phyloP scores from a whole-genome alignment of 331 rosid species.

The Erythrophleum ivorense region DNA sequence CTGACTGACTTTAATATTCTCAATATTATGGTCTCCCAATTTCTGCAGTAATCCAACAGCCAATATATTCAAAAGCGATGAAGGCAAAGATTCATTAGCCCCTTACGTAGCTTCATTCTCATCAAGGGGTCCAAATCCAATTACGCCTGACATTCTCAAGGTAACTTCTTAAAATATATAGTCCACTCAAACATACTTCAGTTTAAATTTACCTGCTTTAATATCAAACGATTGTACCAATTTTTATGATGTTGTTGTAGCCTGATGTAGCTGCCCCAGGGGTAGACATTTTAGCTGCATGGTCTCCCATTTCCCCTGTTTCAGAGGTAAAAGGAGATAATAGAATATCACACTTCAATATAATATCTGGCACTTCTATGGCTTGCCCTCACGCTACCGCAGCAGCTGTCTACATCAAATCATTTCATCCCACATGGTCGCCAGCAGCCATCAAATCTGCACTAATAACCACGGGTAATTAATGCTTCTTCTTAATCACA shows the following conservation, averaged over 20 bases:
- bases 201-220: background rate
- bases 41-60: slow-evolving; percentile 34
- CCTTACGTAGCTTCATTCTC: slow-evolving; percentile 38
- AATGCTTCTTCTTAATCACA: too few species aligned
- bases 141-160: slow-evolving; percentile 45
- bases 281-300: slow-evolving; percentile 43
- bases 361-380: slow-evolving; percentile 35
- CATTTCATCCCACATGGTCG: slow-evolving; percentile 28
- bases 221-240: background rate
- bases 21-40: background rate
- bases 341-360: background rate
- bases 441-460: slow-evolving; percentile 26
- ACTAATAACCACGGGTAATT: slow-evolving; percentile 15
- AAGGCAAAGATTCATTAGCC: slow-evolving; percentile 26
- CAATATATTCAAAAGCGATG: slow-evolving; percentile 42
- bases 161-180: slow-evolving; percentile 3
- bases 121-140: slow-evolving; percentile 55
- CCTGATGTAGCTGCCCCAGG: slow-evolving; percentile 51
- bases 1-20: background rate
- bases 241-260: slow-evolving; percentile 18
- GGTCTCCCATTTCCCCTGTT: background rate
- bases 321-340: background rate
- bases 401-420: slow-evolving; percentile 21
- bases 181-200: too few species aligned
- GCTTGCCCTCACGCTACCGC: slow-evolving; percentile 33